A percentile compares a stretch with the other conserved stretches of the same genome.
These are phyloP conservation scores for Phytophthora agathidicida DNA, from an alignment of 352 stramenopile species.

Conservation along the genomic window DNA sequence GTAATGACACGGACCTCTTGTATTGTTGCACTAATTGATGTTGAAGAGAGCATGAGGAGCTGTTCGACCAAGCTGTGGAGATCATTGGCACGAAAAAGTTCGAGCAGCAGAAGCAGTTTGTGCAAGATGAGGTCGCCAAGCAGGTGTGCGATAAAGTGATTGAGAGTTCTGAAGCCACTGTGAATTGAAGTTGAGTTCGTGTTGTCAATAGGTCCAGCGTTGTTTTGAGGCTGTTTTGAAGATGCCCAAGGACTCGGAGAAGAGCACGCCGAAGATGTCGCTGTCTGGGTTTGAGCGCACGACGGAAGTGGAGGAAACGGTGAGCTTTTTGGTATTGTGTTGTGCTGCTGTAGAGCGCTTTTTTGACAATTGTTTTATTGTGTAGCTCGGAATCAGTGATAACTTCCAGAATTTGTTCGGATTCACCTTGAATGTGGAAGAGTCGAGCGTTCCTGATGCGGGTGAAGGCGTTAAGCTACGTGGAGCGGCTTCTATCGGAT, in stretches of 20 bases:
- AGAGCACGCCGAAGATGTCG: constrained; percentile 51
- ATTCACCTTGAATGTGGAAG: constrained; percentile 71
- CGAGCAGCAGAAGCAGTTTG: constrained; percentile 79
- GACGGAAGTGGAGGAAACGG: constrained; percentile 37
- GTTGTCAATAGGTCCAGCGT: constrained; percentile 39
- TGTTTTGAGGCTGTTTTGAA: constrained; percentile 71
- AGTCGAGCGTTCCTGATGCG: constrained; percentile 65
- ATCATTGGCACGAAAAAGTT: constrained; percentile 80
- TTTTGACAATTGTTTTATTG: constrained; percentile 7
- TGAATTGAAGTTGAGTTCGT: not conserved
- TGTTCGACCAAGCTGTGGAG: constrained; percentile 80
- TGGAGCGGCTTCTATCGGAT: constrained; percentile 68
- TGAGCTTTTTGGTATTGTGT: not conserved
- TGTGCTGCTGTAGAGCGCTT: not conserved
- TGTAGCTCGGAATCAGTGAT: constrained; percentile 40
- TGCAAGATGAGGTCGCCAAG: constrained; percentile 62
- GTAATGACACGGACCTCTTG: not conserved
- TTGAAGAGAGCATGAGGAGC: constrained; percentile 62
- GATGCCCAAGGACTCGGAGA: constrained; percentile 43
- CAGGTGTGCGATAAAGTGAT: constrained; percentile 42
- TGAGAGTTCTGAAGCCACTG: not conserved
- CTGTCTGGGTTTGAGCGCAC: constrained; percentile 67
- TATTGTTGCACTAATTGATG: not conserved
- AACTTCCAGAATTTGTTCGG: constrained; percentile 66
- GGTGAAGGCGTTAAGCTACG: constrained; percentile 78